Evolutionary conservation across 129 eudicot species (phyloP).

Genomic region (Pulicaria dysenterica): DNA sequence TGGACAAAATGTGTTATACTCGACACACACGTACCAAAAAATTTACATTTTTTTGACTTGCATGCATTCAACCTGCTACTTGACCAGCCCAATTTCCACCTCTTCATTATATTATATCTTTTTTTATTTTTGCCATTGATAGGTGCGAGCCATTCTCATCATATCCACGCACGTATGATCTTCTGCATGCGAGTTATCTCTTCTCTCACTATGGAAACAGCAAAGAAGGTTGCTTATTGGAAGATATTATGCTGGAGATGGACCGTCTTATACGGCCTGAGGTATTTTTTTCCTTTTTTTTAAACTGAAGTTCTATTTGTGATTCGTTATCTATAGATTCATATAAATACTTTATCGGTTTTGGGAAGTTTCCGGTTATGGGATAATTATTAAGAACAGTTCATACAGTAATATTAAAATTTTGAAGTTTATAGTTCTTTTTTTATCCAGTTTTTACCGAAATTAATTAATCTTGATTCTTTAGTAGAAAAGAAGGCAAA

Average conservation of each 20-base stretch:
- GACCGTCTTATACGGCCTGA: slow-evolving; percentile 85
- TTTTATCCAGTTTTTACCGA: too few species aligned
- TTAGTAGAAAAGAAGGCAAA: too few species aligned
- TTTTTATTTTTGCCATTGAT: slow-evolving; percentile 17
- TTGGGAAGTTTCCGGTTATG: too few species aligned
- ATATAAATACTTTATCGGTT: too few species aligned
- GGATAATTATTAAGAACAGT: too few species aligned
- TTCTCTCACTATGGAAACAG: slow-evolving; percentile 67
- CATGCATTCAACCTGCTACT: neutral
- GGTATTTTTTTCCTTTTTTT: slow-evolving; percentile 44
- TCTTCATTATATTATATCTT: neutral
- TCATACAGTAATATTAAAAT: too few species aligned
- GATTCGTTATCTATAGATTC: too few species aligned
- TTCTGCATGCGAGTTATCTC: slow-evolving; percentile 70
- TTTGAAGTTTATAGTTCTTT: too few species aligned
- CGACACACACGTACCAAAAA: too few species aligned
- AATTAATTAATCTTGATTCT: too few species aligned
- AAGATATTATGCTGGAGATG: slow-evolving; percentile 93
- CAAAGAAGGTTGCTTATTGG: slow-evolving; percentile 69
- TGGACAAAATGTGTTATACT: too few species aligned
- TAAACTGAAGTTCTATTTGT: neutral
- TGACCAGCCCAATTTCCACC: neutral
- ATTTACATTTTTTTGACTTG: too few species aligned
- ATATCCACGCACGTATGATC: slow-evolving; percentile 86
- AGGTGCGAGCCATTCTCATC: slow-evolving; percentile 99